Percentiles rank a stretch among this genome's conserved stretches.
phyloP scores from a whole-genome alignment of 805 yeast species.

The Sugiyamaella americana region DNA sequence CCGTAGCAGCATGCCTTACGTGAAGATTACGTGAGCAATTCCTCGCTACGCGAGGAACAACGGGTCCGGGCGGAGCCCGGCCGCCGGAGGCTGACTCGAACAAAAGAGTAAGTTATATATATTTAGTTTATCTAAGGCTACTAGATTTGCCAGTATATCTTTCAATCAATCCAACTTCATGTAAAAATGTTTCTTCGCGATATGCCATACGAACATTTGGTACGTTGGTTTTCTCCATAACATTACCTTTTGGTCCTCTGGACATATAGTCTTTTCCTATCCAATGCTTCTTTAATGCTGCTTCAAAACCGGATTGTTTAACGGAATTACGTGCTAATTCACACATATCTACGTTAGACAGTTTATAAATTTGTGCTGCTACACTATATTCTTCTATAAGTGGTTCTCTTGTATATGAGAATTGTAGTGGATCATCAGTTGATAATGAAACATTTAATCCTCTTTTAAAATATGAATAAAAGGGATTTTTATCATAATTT shows the following conservation, averaged over 20 bases:
- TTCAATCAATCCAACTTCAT: conserved; percentile 44
- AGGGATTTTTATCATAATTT: conserved; percentile 96
- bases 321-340: conserved; percentile 94
- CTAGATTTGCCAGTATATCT: conserved; percentile 23
- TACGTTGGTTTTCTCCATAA: conserved; percentile 89
- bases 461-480: conserved; percentile 80
- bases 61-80: neutral
- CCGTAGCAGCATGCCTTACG: too few relatives aligned
- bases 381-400: conserved; percentile 96
- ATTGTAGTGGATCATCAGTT: conserved; percentile 96
- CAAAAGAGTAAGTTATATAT: neutral
- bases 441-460: conserved; percentile 93
- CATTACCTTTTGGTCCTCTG: conserved; percentile 73
- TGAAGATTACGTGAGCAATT: too few relatives aligned
- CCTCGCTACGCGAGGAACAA: neutral
- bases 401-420: conserved; percentile 95
- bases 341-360: conserved; percentile 94
- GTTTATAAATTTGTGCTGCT: conserved; percentile 94
- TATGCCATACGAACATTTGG: conserved; percentile 83
- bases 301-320: conserved; percentile 89
- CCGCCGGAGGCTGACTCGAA: neutral
- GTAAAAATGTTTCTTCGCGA: conserved; percentile 77
- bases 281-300: conserved; percentile 84
- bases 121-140: neutral
- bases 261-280: conserved; percentile 53